Base-by-base conservation (phyloP, 306 rosid genomes). In the Quercus wislizeni region DNA sequence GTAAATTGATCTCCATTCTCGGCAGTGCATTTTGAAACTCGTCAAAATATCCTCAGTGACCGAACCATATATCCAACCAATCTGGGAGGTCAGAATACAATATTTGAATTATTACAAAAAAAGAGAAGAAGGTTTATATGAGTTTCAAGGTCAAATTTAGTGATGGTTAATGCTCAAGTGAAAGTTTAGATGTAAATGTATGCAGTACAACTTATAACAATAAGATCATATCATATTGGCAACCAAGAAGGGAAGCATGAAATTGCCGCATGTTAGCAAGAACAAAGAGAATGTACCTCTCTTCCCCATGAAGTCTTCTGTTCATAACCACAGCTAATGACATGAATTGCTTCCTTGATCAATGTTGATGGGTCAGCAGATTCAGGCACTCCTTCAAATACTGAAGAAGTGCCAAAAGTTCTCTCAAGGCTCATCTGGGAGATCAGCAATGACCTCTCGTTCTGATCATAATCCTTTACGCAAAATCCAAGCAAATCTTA, bases 31-130 rank as follows among this genome's bases (percentile, higher is more conserved):
- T 86, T 95, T 95, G 90, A 95, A 95, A 52, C 98, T 98, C 0
- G 99, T 87, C 81, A 95, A 85, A 89, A 95, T 95, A 84, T 95
- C 98, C 89, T 93, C 98, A 7, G 99, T 95, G 69, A 93, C 92
- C 28, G 98, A 95, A 19, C 99, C 99, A 74, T 95, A 95, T 78
- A 92, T 95, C 99, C 99, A 95, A 71, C 99, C 98, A 84, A 95
- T 92, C 98, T 92, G 83, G 75, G 73, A 55, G 75, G 17, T n/a
- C 71, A 83, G 25, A 67, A 74, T 19, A 84, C 62, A 67, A 4
- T 69, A 75, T 76, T 52, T 41, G 76, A 80, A 68, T 81, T 70
- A 49, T 77, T 82, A 43, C 52, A 43, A 10, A 43, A 11, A 43
- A 10, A 2, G 14, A 10, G 41, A 6, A 35, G 41, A 35, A 35